These are phyloP conservation scores for Hypoxylon lienhwacheense DNA, from an alignment of 495 filamentous ascomycete genomes.

Conservation along the genomic window DNA sequence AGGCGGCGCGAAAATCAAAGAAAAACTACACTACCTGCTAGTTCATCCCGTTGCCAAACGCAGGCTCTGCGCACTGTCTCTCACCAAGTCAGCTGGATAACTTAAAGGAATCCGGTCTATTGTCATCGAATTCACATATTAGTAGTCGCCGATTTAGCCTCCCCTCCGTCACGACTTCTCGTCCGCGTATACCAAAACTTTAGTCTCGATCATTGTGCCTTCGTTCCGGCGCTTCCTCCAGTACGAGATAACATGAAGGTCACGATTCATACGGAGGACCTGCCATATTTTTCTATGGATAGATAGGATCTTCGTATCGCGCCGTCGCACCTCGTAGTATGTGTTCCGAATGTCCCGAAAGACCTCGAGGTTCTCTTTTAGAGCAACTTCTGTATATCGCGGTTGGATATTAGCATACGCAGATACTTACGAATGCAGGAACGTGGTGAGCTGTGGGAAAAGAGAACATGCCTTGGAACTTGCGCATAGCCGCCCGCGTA, in stretches of 20 bases:
- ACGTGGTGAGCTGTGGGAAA: too few species aligned
- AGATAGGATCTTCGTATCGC: neutral
- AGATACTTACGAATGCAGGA: neutral
- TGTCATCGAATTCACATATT: too few species aligned
- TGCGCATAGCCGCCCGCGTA: too few species aligned
- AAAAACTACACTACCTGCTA: too few species aligned
- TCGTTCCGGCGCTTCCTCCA: too few species aligned
- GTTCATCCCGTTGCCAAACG: too few species aligned
- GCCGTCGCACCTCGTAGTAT: conserved; percentile 10
- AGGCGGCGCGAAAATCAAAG: too few species aligned
- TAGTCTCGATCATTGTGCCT: neutral
- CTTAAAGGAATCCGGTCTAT: too few species aligned
- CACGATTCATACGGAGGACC: neutral
- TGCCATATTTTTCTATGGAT: neutral
- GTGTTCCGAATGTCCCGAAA: neutral
- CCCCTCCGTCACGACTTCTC: neutral
- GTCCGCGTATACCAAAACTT: conserved; percentile 5
- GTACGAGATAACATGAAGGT: too few species aligned
- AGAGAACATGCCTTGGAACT: conserved; percentile 15
- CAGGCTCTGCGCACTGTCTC: too few species aligned
- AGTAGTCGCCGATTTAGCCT: too few species aligned
- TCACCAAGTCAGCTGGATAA: too few species aligned
- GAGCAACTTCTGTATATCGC: conserved; percentile 4
- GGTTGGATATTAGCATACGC: conserved; percentile 5
- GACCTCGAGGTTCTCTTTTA: neutral